Evolutionary conservation across 176 grass and related monocot species (phyloP), one percentile per base, ranked within the genome.

Genomic region (Hyparrhenia diplandra): DNA sequence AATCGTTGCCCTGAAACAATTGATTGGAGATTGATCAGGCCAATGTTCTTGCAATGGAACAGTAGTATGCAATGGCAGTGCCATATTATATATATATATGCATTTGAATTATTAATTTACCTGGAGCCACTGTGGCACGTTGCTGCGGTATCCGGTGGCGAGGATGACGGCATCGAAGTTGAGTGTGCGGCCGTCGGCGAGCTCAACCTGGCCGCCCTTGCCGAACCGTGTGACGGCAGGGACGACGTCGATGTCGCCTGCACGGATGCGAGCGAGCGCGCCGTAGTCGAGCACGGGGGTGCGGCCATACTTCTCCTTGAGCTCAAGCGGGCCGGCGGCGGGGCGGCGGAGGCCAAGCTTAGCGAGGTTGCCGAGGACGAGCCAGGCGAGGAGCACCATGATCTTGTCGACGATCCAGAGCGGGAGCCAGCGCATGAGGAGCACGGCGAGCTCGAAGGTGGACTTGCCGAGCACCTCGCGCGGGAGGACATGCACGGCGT

Each of bases 81-180:
- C 40, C 11, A 37, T 8, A 5, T 35, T 35, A 0, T 37, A 40
- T 14, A 51, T 18, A 20, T 18, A 51, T 51, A 17, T 45, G 24
- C 59, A 6, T 74, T 21, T 68, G 17, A 29, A 17, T 76, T n/a
- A 5, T 3, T 5, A 36, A n/a, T 57, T 5, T 91, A 94, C 92
- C 89, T 97, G 85, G 46, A 97, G 87, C 94, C 94, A 97, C 17
- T 84, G 85, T 0, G 87, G 92, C 7, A 97, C 94, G 76, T 92
- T 97, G 63, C 87, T 94, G 27, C 85, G 85, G 87, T 97, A 97
- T 4, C 94, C 94, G 2, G 92, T 97, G 24, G 94, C 94, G 42
- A 97, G 21, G n/a, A 97, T 71, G 46, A 97, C 87, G 12, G 94
- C 82, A 58, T 97, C 92, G 21, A 94, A 34, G 47, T 13, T n/a